Percentiles rank a stretch among this genome's conserved stretches.
Conservation (phyloP, 331 rosid genomes). For the Arachis monticola region DNA sequence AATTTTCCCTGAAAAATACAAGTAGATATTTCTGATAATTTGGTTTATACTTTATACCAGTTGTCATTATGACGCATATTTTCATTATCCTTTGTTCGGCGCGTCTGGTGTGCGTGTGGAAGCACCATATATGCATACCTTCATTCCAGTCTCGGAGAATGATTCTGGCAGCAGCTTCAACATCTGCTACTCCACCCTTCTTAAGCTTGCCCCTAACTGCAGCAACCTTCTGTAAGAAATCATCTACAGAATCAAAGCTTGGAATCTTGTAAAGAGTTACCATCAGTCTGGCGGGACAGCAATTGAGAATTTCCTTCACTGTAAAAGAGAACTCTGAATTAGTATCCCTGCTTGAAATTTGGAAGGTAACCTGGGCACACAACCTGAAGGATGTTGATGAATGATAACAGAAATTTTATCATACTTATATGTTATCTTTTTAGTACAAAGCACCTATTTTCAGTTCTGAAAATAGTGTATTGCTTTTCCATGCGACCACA, state of each 20-base stretch:
- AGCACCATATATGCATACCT: slow-evolving; percentile 51
- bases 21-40: slow-evolving; percentile 4
- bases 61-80: slow-evolving; percentile 7
- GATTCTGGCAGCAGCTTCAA: slow-evolving; percentile 84
- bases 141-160: slow-evolving; percentile 95
- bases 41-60: not conserved
- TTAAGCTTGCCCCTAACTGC: slow-evolving; percentile 89
- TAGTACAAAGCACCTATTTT: not conserved
- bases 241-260: slow-evolving; percentile 80
- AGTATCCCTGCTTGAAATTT: not conserved
- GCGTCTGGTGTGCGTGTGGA: not conserved
- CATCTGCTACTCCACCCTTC: slow-evolving; percentile 83
- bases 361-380: not conserved
- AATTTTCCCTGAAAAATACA: slow-evolving; percentile 75
- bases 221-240: slow-evolving; percentile 83
- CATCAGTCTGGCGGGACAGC: slow-evolving; percentile 68
- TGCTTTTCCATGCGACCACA: not conserved
- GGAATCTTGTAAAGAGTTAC: slow-evolving; percentile 80
- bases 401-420: not conserved
- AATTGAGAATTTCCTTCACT: slow-evolving; percentile 97
- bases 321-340: slow-evolving; percentile 32
- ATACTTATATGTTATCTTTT: not conserved
- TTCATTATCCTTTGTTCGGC: not conserved
- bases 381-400: not conserved
- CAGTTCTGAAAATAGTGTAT: too few relatives aligned